Evolutionary conservation across 1,139 yeast genomes (phyloP).

Genomic region (Maudiozyma humilis): DNA sequence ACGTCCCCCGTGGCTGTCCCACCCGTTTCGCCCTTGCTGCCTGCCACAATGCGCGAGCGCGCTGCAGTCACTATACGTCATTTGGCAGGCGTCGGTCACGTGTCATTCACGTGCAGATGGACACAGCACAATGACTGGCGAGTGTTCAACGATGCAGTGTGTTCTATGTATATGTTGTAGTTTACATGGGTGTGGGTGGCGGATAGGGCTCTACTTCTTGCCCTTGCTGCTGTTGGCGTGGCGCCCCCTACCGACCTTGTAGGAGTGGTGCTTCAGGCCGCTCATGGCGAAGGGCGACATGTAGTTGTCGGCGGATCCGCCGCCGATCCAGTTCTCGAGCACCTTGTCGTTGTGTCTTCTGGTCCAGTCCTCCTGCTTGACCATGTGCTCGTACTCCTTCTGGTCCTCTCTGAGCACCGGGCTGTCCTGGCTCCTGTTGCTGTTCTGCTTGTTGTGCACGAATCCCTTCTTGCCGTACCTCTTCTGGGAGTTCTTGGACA

Average conservation of each 20-base stretch:
- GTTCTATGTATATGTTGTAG: too few species aligned
- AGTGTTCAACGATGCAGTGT: too few species aligned
- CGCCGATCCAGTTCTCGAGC: slow-evolving; percentile 83
- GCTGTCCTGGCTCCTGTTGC: slow-evolving; percentile 30
- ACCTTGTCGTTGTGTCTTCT: slow-evolving; percentile 78
- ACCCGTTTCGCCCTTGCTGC: too few species aligned
- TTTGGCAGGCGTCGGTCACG: too few species aligned
- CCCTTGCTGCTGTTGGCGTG: slow-evolving; percentile 56
- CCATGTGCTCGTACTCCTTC: slow-evolving; percentile 80
- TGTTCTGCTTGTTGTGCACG: slow-evolving; percentile 55
- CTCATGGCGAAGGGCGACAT: slow-evolving; percentile 83
- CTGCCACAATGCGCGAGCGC: too few species aligned
- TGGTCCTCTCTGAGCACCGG: slow-evolving; percentile 78
- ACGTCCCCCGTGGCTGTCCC: too few species aligned
- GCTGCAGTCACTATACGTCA: too few species aligned
- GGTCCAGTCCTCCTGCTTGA: slow-evolving; percentile 84
- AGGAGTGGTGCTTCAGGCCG: slow-evolving; percentile 56
- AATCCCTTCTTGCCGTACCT: slow-evolving; percentile 64
- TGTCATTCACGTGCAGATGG: too few species aligned
- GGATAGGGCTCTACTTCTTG: slow-evolving; percentile 25
- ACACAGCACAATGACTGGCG: too few species aligned
- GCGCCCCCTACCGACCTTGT: slow-evolving; percentile 76
- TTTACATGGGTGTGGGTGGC: too few species aligned
- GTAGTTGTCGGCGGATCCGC: slow-evolving; percentile 81
- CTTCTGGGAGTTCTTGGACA: slow-evolving; percentile 55